Percentiles rank a stretch among this genome's conserved stretches.
Evolutionary conservation across 225 moss, liverwort and hornwort species (phyloP).

Genomic region (Neckera pumila): DNA sequence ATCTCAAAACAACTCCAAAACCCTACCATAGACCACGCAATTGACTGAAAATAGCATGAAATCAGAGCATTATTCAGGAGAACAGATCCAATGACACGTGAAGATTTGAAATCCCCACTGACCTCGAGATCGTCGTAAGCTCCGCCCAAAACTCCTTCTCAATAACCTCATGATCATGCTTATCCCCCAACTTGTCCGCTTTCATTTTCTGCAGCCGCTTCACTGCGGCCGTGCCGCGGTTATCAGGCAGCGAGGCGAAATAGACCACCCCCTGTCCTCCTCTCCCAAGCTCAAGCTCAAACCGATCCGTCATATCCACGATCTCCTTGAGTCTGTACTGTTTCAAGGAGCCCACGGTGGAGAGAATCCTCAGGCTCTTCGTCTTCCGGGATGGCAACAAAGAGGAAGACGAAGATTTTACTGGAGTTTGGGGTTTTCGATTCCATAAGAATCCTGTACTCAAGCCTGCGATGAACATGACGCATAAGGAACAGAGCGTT

Average conservation of each 20-base stretch:
- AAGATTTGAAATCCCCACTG: not conserved
- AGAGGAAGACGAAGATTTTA: not conserved
- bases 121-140: conserved; percentile 24
- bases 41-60: not conserved
- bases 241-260: conserved; percentile 18
- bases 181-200: not conserved
- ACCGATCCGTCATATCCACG: conserved; percentile 35
- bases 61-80: too few relatives aligned
- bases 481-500: conserved; percentile 17
- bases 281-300: conserved; percentile 30
- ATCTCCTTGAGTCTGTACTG: conserved; percentile 36
- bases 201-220: conserved; percentile 36
- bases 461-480: conserved; percentile 28
- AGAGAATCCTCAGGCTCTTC: not conserved
- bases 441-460: conserved; percentile 27
- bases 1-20: not conserved
- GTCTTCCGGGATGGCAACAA: not conserved
- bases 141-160: conserved; percentile 45
- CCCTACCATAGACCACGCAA: not conserved
- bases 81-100: not conserved
- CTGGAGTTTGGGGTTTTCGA: not conserved
- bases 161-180: conserved; percentile 7
- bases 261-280: conserved; percentile 44
- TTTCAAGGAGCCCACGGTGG: conserved; percentile 13
- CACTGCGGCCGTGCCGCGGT: conserved; percentile 23